Percentiles rank a stretch among this genome's conserved stretches.
These are phyloP conservation scores for Bipolaris oryzae DNA, from an alignment of 2,329 filamentous ascomycete genomes.

Conservation along the genomic window DNA sequence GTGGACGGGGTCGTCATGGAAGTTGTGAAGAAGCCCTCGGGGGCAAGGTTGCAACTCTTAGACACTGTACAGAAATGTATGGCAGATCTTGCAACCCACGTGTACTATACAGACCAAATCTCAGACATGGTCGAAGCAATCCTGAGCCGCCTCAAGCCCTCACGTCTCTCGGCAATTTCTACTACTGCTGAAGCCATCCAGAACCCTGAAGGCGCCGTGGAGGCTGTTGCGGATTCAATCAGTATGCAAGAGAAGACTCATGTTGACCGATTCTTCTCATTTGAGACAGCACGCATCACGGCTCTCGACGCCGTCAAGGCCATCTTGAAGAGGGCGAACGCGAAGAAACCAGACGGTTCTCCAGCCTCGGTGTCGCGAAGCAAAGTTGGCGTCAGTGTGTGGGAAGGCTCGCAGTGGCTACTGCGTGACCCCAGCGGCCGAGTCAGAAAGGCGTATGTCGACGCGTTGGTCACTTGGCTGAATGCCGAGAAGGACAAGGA, in stretches of 20 bases:
- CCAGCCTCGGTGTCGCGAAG: conserved; percentile 69
- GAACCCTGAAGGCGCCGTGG: conserved; percentile 57
- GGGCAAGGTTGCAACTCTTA: conserved; percentile 67
- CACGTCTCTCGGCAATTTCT: conserved; percentile 52
- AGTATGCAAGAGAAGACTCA: conserved; percentile 59
- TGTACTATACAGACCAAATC: conserved; percentile 97
- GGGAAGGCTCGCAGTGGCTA: conserved; percentile 97
- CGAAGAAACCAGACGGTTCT: conserved; percentile 49
- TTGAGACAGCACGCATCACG: conserved; percentile 63
- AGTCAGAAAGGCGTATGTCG: conserved; percentile 83
- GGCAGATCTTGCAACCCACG: conserved; percentile 88
- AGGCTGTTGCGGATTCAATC: conserved; percentile 55
- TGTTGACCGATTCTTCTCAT: conserved; percentile 66
- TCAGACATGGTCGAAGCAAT: conserved; percentile 90
- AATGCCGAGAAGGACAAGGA: conserved; percentile 74
- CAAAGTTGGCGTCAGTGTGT: conserved; percentile 78
- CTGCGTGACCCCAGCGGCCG: conserved; percentile 77
- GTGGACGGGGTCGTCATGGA: conserved; percentile 46
- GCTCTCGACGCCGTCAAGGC: conserved; percentile 81
- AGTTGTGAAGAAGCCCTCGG: conserved; percentile 56
- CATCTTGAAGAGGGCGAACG: conserved; percentile 81
- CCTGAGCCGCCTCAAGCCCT: conserved; percentile 76
- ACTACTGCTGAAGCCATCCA: conserved; percentile 56
- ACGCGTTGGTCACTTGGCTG: conserved; percentile 84
- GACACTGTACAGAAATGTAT: conserved; percentile 79